Evolutionary conservation across 257 asterid genomes (phyloP), one percentile per base, ranked within the genome.

Genomic region (Euphrasia confusa): DNA sequence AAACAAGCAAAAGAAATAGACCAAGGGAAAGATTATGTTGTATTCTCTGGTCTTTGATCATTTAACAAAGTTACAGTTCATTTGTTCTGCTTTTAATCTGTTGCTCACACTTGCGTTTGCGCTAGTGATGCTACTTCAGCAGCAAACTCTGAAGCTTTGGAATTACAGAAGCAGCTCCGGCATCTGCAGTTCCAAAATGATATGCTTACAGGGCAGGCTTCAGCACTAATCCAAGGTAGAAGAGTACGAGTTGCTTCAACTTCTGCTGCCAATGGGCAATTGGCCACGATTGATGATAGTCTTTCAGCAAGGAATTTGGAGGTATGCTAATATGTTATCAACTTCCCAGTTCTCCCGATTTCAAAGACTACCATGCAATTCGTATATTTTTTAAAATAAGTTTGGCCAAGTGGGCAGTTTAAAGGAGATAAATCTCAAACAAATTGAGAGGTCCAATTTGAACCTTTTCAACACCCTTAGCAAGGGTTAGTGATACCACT

Each of bases 291-390:
- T 35, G 96, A 89, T 44, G 97, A 93, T 75, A 78, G 89, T 69
- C 95, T 92, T 62, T 83, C 99, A 27, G 91, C 97, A 5, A 80
- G 95, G 80, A 93, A 89, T 83, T 75, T 93, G 76, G 97, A 87
- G 90, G 99, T 93, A 69, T 44, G 70, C 55, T 67, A 54, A 52
- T 48, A 58, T n/a, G 4, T 50, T 50, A 64, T 69, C 39, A 28
- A 35, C 40, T 35, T 35, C 40, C 10, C 10, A 35, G 9, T 35
- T 35, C 40, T 35, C 40, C 40, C 40, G 7, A 30, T 30, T 30
- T 30, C 33, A 44, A 39, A 1, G 49, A 64, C 10, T 3, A 15
- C 27, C 24, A 5, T 30, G 63, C 33, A 49, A 47, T 24, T 53
- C 55, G 15, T 15, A 21, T 21, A 21, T 21, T 21, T 48, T 7